phyloP scores from a whole-genome alignment of 495 filamentous ascomycete genomes.

The Xylaria acuta region DNA sequence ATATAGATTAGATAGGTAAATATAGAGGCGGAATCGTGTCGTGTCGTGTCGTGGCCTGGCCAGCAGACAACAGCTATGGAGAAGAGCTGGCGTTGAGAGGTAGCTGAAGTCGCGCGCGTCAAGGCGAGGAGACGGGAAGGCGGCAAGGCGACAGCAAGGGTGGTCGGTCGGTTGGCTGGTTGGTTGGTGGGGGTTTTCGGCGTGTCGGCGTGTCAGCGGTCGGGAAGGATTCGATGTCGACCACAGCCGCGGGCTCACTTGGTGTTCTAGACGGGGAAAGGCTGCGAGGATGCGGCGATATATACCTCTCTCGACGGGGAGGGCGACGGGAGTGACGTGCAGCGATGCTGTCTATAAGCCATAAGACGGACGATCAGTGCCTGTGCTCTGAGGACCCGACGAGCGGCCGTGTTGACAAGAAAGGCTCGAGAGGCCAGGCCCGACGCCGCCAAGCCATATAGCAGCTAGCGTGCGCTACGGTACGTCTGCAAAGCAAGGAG shows the following conservation, averaged over 20 bases:
- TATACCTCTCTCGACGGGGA: slow-evolving; percentile 21
- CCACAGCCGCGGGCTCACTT: slow-evolving; percentile 4
- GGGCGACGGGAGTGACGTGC: slow-evolving; percentile 5
- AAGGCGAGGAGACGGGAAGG: neutral
- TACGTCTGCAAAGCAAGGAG: neutral
- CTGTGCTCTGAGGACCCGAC: slow-evolving; percentile 8
- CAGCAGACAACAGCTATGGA: slow-evolving; percentile 1
- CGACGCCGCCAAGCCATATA: slow-evolving; percentile 12
- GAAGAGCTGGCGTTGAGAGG: slow-evolving; percentile 2
- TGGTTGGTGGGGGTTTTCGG: slow-evolving; percentile 2
- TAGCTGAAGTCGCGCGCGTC: neutral
- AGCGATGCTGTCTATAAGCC: slow-evolving; percentile 15
- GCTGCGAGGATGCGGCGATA: slow-evolving; percentile 26
- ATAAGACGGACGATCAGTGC: slow-evolving; percentile 11
- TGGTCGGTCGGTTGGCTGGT: neutral
- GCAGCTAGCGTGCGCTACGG: neutral
- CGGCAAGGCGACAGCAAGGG: neutral
- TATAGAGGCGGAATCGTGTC: neutral
- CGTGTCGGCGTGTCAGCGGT: slow-evolving; percentile 21
- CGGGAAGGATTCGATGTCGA: slow-evolving; percentile 6
- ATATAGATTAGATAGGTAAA: neutral
- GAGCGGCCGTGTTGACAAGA: slow-evolving; percentile 3
- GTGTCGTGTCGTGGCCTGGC: slow-evolving; percentile 1
- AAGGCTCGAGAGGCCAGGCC: slow-evolving; percentile 20
- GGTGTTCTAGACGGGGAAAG: slow-evolving; percentile 20